phyloP scores from a whole-genome alignment of 2,329 filamentous ascomycete species.

The Xylaria digitata region DNA sequence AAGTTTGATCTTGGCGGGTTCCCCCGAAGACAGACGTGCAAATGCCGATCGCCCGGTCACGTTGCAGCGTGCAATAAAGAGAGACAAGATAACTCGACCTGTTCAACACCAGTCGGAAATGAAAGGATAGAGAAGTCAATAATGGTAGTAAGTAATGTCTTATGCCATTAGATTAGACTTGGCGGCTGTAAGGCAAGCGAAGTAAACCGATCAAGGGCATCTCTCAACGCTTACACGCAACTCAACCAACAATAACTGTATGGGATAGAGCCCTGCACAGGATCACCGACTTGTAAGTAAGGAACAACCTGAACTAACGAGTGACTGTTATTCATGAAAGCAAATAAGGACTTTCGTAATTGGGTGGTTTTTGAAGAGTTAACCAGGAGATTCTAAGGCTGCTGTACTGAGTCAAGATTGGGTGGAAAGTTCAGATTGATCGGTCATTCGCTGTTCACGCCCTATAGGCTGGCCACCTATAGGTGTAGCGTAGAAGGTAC shows the following conservation, averaged over 20 bases:
- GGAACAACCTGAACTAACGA: constrained; percentile 7
- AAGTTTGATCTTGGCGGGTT: constrained; percentile 19
- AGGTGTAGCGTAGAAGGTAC: no score
- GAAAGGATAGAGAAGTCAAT: constrained; percentile 21
- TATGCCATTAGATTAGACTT: constrained; percentile 14
- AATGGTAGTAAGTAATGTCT: constrained; percentile 21
- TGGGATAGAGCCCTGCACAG: not conserved
- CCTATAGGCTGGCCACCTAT: not conserved
- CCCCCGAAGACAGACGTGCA: constrained; percentile 33
- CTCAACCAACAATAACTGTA: constrained; percentile 6
- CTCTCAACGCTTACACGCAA: constrained; percentile 17
- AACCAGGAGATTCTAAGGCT: constrained; percentile 8
- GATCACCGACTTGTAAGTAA: constrained; percentile 1
- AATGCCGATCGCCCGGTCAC: constrained; percentile 41
- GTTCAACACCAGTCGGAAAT: constrained; percentile 36
- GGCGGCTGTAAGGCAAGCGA: constrained; percentile 17
- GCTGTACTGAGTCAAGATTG: constrained; percentile 27
- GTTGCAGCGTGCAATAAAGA: constrained; percentile 37
- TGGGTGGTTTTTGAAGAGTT: constrained; percentile 1
- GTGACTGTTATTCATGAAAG: constrained; percentile 7
- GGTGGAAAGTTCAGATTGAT: constrained; percentile 8
- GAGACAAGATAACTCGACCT: constrained; percentile 38
- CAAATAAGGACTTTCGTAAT: constrained; percentile 10
- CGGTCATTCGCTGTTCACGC: constrained; percentile 7
- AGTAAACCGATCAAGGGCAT: constrained; percentile 17